phyloP scores from a whole-genome alignment of 2,329 filamentous ascomycete genomes.

The Colletotrichum gigasporum region DNA sequence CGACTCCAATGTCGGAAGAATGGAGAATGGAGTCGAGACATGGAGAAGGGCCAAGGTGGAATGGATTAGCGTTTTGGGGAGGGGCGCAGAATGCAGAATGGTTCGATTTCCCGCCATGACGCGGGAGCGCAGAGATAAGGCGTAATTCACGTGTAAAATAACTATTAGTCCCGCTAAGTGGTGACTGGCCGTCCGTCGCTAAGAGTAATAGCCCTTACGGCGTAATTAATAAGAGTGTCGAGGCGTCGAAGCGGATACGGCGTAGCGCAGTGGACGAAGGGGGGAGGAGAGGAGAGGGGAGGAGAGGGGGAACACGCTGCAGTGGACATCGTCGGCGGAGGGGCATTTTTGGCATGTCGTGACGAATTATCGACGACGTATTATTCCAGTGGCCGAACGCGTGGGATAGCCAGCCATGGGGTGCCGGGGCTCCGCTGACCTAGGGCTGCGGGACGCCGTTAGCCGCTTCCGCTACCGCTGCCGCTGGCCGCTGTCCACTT shows the following conservation, averaged over 20 bases:
- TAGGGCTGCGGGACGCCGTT: not conserved
- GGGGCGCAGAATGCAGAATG: no score
- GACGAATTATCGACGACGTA: not conserved
- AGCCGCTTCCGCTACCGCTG: not conserved
- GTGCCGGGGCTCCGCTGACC: not conserved
- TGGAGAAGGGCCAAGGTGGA: not conserved
- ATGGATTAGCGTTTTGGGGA: not conserved
- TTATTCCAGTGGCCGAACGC: conserved; percentile 12
- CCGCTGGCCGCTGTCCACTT: no score
- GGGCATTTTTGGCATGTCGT: not conserved
- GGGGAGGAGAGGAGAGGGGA: not conserved
- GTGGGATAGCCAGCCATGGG: not conserved
- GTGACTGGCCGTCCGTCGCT: not conserved
- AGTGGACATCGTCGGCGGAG: no score
- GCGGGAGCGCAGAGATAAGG: conserved; percentile 25
- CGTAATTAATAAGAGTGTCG: no score
- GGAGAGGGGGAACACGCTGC: no score
- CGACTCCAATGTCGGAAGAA: no score
- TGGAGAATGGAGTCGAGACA: not conserved
- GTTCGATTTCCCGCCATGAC: conserved; percentile 24
- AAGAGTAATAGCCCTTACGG: no score
- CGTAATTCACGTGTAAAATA: conserved; percentile 29
- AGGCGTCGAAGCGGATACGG: not conserved
- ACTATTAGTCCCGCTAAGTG: conserved; percentile 25
- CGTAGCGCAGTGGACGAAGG: conserved; percentile 4